Evolutionary conservation across 768 basidiomycete species (phyloP).

Genomic region (Leucosporidium scottii): DNA sequence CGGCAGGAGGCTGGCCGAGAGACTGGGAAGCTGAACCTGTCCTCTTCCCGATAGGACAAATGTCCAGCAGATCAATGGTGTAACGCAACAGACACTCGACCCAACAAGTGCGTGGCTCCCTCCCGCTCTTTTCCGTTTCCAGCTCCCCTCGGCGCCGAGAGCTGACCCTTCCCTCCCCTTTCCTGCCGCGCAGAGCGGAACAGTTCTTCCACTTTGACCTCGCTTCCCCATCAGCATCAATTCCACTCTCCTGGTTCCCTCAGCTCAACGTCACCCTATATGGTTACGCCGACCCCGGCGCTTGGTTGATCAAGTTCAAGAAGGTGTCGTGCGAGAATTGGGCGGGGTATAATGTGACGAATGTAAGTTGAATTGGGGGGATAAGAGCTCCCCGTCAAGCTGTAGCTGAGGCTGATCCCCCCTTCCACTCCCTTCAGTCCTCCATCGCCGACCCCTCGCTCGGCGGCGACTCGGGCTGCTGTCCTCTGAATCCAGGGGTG

Average conservation of each 20-base stretch:
- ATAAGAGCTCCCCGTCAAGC: too few species aligned
- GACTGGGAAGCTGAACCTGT: not conserved
- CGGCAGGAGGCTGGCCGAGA: too few species aligned
- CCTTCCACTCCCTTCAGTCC: not conserved
- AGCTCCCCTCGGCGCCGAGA: not conserved
- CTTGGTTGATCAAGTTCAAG: constrained; percentile 12
- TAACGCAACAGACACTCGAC: constrained; percentile 1
- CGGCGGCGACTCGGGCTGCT: not conserved
- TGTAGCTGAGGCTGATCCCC: not conserved
- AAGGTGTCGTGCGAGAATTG: constrained; percentile 6
- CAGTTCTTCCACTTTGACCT: constrained; percentile 16
- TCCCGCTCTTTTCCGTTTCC: not conserved
- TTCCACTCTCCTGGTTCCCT: constrained; percentile 15
- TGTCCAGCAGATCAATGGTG: constrained; percentile 16
- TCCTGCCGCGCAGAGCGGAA: not conserved
- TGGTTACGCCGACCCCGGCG: constrained; percentile 17
- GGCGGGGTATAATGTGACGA: constrained; percentile 11
- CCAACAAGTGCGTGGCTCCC: constrained; percentile 8
- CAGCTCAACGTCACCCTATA: not conserved
- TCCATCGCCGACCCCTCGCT: not conserved
- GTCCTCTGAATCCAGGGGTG: not conserved
- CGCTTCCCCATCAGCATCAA: constrained; percentile 3
- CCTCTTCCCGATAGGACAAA: constrained; percentile 4
- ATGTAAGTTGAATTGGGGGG: not conserved
- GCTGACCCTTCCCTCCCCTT: not conserved